Base-by-base conservation (phyloP, 768 basidiomycete genomes). In the Psilocybe sp. region DNA sequence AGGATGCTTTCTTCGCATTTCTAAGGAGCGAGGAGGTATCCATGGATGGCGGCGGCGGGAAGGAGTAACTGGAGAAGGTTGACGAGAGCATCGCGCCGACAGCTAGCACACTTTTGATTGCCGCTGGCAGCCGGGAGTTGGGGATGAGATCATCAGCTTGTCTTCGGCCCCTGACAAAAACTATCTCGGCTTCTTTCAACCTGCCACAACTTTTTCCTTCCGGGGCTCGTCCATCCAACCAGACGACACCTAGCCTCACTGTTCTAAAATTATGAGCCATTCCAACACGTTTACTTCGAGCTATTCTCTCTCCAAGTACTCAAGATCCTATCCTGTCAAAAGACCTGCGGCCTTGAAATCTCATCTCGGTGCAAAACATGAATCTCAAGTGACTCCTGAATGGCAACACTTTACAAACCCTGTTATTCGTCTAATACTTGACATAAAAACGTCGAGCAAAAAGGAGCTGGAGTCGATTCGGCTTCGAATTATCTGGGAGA, bases 351-450 rank as follows among this genome's bases (percentile, higher is more conserved):
- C 47, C 23, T 28, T 7, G 18, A 51, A 47, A 31, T 36, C 47
- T 37, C 48, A 49, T 19, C 56, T 51, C n/a, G 52, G 47, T 16
- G 46, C 56, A 9, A 59, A 67, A 34, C 40, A 39, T 42, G 55
- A 60, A 31, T 38, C 57, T 16, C 61, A 66, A 32, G 48, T 53
- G 14, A 52, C 73, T 32, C 60, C 72, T 2, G 86, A 88, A 62
- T 91, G 89, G 89, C 85, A 89, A 59, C 88, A 90, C 60, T 89
- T 84, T 57, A 77, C 78, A 15, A 88, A 90, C 56, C 87, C 89
- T 1, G 64, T 75, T 44, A 78, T 91, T 50, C 76, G 70, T 35
- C 74, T 90, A 28, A 65, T 78, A 18, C 71, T 91, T 28, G 87
- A 91, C 60, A 71, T 75, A 32, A 80, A 71, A 56, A 83, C 75